These are phyloP conservation scores for Globisporangium perplexum DNA, from an alignment of 352 stramenopile genomes.

Conservation along the genomic window DNA sequence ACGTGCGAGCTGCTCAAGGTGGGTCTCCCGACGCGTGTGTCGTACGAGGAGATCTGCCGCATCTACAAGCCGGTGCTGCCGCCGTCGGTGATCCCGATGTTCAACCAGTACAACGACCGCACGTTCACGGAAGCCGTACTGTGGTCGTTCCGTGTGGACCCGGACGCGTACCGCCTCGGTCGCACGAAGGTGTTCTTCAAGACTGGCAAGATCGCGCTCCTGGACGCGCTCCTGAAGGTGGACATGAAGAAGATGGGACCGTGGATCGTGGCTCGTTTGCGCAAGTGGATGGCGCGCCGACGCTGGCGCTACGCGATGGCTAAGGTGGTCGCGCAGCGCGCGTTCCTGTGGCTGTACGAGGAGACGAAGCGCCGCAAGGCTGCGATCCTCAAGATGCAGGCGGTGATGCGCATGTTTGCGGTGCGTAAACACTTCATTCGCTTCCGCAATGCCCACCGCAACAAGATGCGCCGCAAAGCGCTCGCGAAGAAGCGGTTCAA, in stretches of 20 bases:
- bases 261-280: constrained; percentile 78
- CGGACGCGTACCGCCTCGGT: constrained; percentile 83
- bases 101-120: constrained; percentile 74
- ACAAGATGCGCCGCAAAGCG: constrained; percentile 54
- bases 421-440: constrained; percentile 82
- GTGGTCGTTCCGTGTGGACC: constrained; percentile 87
- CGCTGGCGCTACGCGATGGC: constrained; percentile 81
- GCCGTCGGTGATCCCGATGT: constrained; percentile 72
- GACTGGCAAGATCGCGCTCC: constrained; percentile 86
- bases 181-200: constrained; percentile 91
- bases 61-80: constrained; percentile 83
- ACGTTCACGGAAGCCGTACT: constrained; percentile 87
- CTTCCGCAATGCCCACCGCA: constrained; percentile 59
- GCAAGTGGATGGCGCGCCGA: constrained; percentile 80
- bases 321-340: constrained; percentile 79
- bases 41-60: constrained; percentile 87
- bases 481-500: constrained; percentile 70
- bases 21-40: constrained; percentile 83
- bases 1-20: constrained; percentile 91
- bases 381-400: constrained; percentile 78
- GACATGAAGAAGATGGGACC: constrained; percentile 89
- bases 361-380: constrained; percentile 68
- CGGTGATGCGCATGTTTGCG: constrained; percentile 81
- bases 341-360: constrained; percentile 78
- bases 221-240: constrained; percentile 84